Conservation (phyloP, 2,329 filamentous ascomycete species). For the Ceratocystiopsis minuta region DNA sequence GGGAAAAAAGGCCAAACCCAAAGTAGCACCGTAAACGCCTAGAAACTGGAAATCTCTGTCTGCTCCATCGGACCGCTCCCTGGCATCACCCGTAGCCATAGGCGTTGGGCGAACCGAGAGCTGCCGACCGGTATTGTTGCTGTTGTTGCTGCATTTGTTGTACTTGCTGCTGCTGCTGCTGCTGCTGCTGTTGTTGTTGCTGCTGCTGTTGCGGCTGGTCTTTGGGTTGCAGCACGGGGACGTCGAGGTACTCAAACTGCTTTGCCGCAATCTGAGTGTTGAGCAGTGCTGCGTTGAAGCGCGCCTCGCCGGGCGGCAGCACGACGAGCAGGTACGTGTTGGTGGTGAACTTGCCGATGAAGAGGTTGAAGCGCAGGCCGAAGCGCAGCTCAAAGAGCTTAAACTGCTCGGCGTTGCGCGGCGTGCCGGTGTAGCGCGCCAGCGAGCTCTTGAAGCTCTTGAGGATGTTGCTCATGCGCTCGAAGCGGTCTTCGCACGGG, state of each 20-base stretch:
- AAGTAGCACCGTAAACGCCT: no score
- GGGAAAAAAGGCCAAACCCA: no score
- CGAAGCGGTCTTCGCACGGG: constrained; percentile 81
- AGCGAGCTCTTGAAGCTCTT: constrained; percentile 91
- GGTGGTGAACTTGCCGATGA: constrained; percentile 87
- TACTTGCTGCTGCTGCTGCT: background rate
- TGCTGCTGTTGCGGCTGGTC: constrained; percentile 4
- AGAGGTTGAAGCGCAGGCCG: constrained; percentile 66
- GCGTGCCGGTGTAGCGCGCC: constrained; percentile 59
- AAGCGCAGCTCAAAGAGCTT: constrained; percentile 67
- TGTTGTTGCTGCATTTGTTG: background rate
- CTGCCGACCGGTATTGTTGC: background rate
- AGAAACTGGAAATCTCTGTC: no score
- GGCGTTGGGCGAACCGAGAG: no score
- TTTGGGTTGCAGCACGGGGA: constrained; percentile 21
- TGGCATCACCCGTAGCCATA: no score
- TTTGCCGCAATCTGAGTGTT: constrained; percentile 78
- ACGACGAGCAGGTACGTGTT: constrained; percentile 94
- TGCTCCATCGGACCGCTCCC: no score
- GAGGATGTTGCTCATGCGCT: constrained; percentile 89
- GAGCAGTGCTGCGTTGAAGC: constrained; percentile 77
- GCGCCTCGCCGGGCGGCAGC: constrained; percentile 75
- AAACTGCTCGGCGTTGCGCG: constrained; percentile 68
- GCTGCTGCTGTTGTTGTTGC: background rate
- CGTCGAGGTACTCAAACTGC: constrained; percentile 55